Conservation (phyloP, 1,284 basidiomycete species). For the Ceratobasidium sp. region DNA sequence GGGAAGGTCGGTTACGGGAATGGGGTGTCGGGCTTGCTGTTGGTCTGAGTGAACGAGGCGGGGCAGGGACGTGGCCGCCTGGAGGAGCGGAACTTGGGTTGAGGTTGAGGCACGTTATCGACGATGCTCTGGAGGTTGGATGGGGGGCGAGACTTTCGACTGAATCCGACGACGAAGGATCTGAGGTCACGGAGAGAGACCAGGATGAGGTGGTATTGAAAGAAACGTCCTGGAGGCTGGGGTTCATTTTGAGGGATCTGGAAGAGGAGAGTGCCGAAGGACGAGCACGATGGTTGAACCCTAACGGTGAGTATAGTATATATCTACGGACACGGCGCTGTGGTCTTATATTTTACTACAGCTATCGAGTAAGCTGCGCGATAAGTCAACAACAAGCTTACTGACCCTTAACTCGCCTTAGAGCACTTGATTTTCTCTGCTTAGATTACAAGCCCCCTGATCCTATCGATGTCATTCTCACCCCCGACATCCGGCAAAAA, state of each 20-base stretch:
- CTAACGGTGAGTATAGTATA: slow-evolving; percentile 62
- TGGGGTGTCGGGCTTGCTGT: slow-evolving; percentile 79
- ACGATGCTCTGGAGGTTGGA: slow-evolving; percentile 65
- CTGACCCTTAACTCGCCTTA: slow-evolving; percentile 16
- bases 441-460: slow-evolving; percentile 83
- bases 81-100: slow-evolving; percentile 82
- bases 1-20: slow-evolving; percentile 43
- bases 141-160: slow-evolving; percentile 43
- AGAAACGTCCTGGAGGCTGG: slow-evolving; percentile 77
- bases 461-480: slow-evolving; percentile 72
- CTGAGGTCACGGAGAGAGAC: slow-evolving; percentile 41
- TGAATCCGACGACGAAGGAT: slow-evolving; percentile 42
- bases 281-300: slow-evolving; percentile 77
- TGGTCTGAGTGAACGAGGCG: slow-evolving; percentile 66
- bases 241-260: slow-evolving; percentile 79
- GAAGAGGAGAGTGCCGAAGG: slow-evolving; percentile 60
- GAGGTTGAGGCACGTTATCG: slow-evolving; percentile 76
- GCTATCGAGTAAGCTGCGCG: slow-evolving; percentile 64
- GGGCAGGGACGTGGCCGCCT: slow-evolving; percentile 71
- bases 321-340: slow-evolving; percentile 9
- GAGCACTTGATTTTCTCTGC: slow-evolving; percentile 85
- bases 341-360: slow-evolving; percentile 48
- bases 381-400: background rate
- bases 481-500: slow-evolving; percentile 73
- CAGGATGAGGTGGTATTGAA: slow-evolving; percentile 54